These are phyloP conservation scores for Talaromyces sp. DNA, from an alignment of 2,329 filamentous ascomycete species.

Conservation along the genomic window DNA sequence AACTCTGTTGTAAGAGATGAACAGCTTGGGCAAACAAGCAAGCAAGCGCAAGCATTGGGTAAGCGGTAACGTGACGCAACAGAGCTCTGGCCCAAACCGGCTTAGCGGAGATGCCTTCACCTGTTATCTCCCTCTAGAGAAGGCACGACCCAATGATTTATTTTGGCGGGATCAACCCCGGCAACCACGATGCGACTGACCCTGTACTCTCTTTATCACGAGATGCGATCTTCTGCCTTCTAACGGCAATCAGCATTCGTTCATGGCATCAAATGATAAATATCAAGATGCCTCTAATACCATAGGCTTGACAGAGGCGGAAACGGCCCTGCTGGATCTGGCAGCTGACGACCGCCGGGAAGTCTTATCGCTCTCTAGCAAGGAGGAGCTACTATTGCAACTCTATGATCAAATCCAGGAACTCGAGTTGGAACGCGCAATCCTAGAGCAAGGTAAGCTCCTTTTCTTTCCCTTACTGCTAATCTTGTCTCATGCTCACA, in stretches of 20 bases:
- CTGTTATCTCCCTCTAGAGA: neutral
- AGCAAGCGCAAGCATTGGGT: constrained; percentile 2
- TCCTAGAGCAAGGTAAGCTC: constrained; percentile 50
- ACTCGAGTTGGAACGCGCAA: constrained; percentile 66
- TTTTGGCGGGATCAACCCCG: neutral
- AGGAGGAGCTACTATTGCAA: constrained; percentile 63
- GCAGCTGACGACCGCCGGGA: constrained; percentile 44
- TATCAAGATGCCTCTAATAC: constrained; percentile 29
- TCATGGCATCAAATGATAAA: constrained; percentile 35
- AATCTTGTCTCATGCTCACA: neutral
- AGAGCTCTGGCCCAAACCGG: constrained; percentile 11
- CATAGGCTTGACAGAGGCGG: constrained; percentile 23
- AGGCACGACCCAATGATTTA: neutral
- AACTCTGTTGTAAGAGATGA: neutral
- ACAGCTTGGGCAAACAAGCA: neutral
- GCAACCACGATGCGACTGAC: neutral
- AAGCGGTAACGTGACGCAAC: constrained; percentile 18
- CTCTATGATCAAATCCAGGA: constrained; percentile 70
- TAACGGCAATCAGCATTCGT: constrained; percentile 16
- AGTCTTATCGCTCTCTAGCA: constrained; percentile 58
- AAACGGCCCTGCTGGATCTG: constrained; percentile 39
- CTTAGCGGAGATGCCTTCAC: neutral
- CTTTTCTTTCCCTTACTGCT: neutral
- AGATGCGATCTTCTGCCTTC: constrained; percentile 17
- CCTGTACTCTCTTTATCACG: constrained; percentile 14